Evolutionary conservation across 192 early-diverging fungal genomes (phyloP).

Genomic region (Thamnidium elegans): DNA sequence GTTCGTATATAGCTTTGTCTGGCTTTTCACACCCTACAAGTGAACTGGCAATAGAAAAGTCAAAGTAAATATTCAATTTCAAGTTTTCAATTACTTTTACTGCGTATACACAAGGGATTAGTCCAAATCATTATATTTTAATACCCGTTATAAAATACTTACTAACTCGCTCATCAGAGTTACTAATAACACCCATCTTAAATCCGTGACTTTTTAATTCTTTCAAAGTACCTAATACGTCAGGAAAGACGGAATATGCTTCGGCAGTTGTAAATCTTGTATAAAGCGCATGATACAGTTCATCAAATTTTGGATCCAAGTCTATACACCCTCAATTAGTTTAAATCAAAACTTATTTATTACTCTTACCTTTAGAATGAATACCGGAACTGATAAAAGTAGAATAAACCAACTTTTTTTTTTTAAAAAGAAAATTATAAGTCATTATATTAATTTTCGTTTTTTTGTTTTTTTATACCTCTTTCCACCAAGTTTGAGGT

Average conservation of each 20-base stretch:
- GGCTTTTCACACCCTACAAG: slow-evolving; percentile 57
- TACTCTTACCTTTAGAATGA: slow-evolving; percentile 24
- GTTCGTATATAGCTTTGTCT: slow-evolving; percentile 45
- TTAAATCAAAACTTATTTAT: background rate
- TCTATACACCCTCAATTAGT: slow-evolving; percentile 14
- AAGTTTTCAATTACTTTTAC: slow-evolving; percentile 29
- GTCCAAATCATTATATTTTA: no score
- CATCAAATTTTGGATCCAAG: slow-evolving; percentile 23
- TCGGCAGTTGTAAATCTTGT: slow-evolving; percentile 43
- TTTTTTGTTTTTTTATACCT: slow-evolving; percentile 24
- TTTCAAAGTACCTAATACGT: slow-evolving; percentile 44
- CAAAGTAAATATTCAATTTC: slow-evolving; percentile 51
- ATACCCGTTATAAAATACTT: no score
- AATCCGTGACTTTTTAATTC: slow-evolving; percentile 46
- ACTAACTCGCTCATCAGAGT: slow-evolving; percentile 59
- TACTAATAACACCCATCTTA: slow-evolving; percentile 56
- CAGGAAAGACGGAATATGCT: slow-evolving; percentile 54
- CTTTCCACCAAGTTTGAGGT: slow-evolving; percentile 53
- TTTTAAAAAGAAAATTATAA: background rate
- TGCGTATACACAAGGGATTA: no score
- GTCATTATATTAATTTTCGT: background rate
- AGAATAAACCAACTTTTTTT: slow-evolving; percentile 36
- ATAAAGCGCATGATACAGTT: slow-evolving; percentile 39
- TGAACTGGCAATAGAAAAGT: slow-evolving; percentile 57
- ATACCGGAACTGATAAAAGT: slow-evolving; percentile 47